phyloP scores from a whole-genome alignment of 352 stramenopile species.

The Nothophytophthora sp. region DNA sequence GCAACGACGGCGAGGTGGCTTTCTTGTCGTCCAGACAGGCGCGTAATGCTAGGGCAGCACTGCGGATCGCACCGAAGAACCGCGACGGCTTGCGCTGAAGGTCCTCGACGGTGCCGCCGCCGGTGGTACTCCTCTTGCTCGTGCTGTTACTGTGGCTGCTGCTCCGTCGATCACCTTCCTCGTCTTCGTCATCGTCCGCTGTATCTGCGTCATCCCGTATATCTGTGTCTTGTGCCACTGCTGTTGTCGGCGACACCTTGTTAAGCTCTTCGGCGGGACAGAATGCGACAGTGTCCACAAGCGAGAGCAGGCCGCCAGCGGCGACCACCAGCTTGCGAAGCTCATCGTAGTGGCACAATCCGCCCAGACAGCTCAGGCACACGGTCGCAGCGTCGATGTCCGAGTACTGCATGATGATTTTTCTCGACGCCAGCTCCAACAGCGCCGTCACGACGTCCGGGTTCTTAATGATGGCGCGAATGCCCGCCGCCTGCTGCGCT shows the following conservation, averaged over 20 bases:
- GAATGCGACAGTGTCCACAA: slow-evolving; percentile 69
- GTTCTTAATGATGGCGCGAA: slow-evolving; percentile 58
- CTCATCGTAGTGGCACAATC: slow-evolving; percentile 62
- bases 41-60: slow-evolving; percentile 56
- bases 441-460: slow-evolving; percentile 58
- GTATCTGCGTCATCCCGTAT: slow-evolving; percentile 27
- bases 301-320: slow-evolving; percentile 60
- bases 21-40: slow-evolving; percentile 53
- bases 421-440: slow-evolving; percentile 54
- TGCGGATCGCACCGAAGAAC: slow-evolving; percentile 56
- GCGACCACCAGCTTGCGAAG: slow-evolving; percentile 57
- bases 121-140: slow-evolving; percentile 4
- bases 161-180: slow-evolving; percentile 5
- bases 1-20: slow-evolving; percentile 9
- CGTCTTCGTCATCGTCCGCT: slow-evolving; percentile 12
- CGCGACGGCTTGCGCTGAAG: slow-evolving; percentile 32
- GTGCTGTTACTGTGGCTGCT: not conserved
- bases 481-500: slow-evolving; percentile 31
- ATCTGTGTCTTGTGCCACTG: slow-evolving; percentile 9
- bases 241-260: slow-evolving; percentile 1
- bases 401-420: slow-evolving; percentile 62
- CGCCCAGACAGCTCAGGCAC: slow-evolving; percentile 59
- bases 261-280: slow-evolving; percentile 55
- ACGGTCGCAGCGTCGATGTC: slow-evolving; percentile 56
- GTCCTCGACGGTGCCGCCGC: slow-evolving; percentile 5